These are phyloP conservation scores for Globisporangium iwayamae DNA, from an alignment of 352 stramenopile species.

Conservation along the genomic window DNA sequence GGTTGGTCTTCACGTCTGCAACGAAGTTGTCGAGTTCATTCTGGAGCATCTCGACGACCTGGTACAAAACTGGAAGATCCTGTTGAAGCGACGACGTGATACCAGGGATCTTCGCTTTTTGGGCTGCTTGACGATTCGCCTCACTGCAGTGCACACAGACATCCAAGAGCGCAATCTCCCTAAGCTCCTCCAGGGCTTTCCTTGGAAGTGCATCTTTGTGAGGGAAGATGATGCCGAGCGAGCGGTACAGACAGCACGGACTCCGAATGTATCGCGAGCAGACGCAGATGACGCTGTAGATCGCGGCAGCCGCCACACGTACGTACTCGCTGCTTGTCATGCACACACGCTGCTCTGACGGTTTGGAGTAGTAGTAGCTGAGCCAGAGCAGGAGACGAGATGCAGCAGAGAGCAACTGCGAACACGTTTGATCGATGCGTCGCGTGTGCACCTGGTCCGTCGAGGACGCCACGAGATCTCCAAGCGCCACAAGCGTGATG, in stretches of 20 bases:
- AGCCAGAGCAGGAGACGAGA: conserved; percentile 61
- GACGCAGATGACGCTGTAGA: conserved; percentile 76
- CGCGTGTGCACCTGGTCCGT: conserved; percentile 52
- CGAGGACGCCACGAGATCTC: conserved; percentile 47
- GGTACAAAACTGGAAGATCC: conserved; percentile 61
- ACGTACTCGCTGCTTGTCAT: conserved; percentile 52
- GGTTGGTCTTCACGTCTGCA: conserved; percentile 63
- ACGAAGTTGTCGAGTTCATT: conserved; percentile 53
- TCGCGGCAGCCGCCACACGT: conserved; percentile 49
- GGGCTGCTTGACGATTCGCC: conserved; percentile 7
- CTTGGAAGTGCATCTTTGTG: conserved; percentile 59
- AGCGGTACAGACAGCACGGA: conserved; percentile 67
- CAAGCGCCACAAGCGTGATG: conserved; percentile 40
- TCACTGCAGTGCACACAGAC: conserved; percentile 45
- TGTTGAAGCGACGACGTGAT: conserved; percentile 44
- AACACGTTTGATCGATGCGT: conserved; percentile 64
- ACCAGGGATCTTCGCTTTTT: conserved; percentile 1
- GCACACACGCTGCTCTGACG: conserved; percentile 23
- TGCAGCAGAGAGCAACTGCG: conserved; percentile 51
- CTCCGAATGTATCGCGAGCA: conserved; percentile 61
- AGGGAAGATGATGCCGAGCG: conserved; percentile 62
- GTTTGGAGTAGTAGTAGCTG: conserved; percentile 57
- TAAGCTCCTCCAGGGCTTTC: conserved; percentile 47
- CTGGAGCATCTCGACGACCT: conserved; percentile 50
- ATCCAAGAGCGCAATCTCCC: conserved; percentile 48